These are phyloP conservation scores for Fusarium poae DNA, from an alignment of 2,329 filamentous ascomycete species.

Conservation along the genomic window DNA sequence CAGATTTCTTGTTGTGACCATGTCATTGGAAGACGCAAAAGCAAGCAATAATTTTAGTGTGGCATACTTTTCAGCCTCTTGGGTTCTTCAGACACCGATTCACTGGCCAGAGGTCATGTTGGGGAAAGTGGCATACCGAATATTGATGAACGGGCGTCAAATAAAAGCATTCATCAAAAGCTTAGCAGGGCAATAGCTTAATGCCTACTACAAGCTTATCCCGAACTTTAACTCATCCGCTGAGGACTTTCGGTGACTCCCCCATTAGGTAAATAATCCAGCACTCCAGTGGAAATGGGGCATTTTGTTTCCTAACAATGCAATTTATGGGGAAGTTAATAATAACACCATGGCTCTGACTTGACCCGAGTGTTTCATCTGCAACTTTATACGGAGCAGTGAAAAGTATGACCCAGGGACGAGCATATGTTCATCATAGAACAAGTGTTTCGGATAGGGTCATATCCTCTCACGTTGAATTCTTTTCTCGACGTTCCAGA, in stretches of 20 bases:
- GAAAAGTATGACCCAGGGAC: slow-evolving; percentile 4
- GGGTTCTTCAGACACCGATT: slow-evolving; percentile 10
- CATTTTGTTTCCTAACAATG: slow-evolving; percentile 14
- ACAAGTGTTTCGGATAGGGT: slow-evolving; percentile 17
- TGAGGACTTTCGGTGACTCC: slow-evolving; percentile 36
- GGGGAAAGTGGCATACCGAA: slow-evolving; percentile 1
- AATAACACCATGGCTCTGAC: slow-evolving; percentile 26
- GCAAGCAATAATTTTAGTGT: neutral
- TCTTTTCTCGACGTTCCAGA: slow-evolving; percentile 16
- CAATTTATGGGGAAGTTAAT: slow-evolving; percentile 20
- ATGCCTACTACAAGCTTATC: slow-evolving; percentile 9
- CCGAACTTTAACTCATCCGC: slow-evolving; percentile 28
- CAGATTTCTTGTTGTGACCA: neutral
- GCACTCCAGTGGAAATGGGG: slow-evolving; percentile 8
- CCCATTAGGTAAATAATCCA: slow-evolving; percentile 31
- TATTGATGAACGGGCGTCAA: slow-evolving; percentile 18
- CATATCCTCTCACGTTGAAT: slow-evolving; percentile 6
- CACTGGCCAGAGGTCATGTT: slow-evolving; percentile 2
- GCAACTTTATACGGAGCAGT: slow-evolving; percentile 9
- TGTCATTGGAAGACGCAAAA: neutral
- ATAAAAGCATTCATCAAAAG: slow-evolving; percentile 1
- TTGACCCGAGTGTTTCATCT: slow-evolving; percentile 38
- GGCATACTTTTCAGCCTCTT: slow-evolving; percentile 8
- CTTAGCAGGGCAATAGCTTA: neutral
- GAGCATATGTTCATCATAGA: slow-evolving; percentile 3